Conservation (phyloP, 768 basidiomycete genomes). For the Stropharia rugosoannulata region DNA sequence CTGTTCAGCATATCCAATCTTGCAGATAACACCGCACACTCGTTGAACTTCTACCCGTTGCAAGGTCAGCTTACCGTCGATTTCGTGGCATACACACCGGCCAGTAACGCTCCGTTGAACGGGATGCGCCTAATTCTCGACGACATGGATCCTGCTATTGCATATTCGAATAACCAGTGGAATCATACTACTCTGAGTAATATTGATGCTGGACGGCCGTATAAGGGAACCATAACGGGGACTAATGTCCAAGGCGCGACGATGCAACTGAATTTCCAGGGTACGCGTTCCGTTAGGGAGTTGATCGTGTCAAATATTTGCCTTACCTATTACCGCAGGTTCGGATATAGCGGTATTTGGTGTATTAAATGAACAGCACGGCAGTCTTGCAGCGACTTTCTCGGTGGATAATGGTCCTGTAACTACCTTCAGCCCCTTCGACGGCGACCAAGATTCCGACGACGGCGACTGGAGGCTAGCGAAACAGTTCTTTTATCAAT, state of each 20-base stretch:
- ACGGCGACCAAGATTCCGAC: not conserved
- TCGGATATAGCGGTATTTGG: constrained; percentile 17
- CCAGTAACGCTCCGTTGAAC: not conserved
- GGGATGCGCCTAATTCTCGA: not conserved
- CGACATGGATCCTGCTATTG: not conserved
- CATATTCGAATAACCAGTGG: constrained; percentile 3
- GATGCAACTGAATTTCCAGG: constrained; percentile 5
- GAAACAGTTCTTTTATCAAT: constrained; percentile 6
- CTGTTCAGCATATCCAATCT: not conserved
- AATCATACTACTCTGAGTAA: not conserved
- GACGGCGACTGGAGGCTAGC: constrained; percentile 1
- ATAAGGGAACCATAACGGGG: constrained; percentile 5
- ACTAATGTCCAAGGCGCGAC: not conserved
- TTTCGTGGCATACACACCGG: constrained; percentile 2
- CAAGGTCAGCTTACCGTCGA: constrained; percentile 3
- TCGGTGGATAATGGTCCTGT: constrained; percentile 7
- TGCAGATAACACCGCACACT: not conserved
- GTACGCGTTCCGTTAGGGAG: not conserved
- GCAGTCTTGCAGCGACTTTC: constrained; percentile 14
- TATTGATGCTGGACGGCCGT: not conserved
- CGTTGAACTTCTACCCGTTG: not conserved
- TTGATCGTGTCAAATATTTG: too few species aligned
- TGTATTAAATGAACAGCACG: constrained; percentile 12
- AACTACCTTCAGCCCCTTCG: constrained; percentile 3
- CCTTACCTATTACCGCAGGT: constrained; percentile 1